Evolutionary conservation across 1,139 yeast species (phyloP).

Genomic region (Lodderomyces jiufengensis): DNA sequence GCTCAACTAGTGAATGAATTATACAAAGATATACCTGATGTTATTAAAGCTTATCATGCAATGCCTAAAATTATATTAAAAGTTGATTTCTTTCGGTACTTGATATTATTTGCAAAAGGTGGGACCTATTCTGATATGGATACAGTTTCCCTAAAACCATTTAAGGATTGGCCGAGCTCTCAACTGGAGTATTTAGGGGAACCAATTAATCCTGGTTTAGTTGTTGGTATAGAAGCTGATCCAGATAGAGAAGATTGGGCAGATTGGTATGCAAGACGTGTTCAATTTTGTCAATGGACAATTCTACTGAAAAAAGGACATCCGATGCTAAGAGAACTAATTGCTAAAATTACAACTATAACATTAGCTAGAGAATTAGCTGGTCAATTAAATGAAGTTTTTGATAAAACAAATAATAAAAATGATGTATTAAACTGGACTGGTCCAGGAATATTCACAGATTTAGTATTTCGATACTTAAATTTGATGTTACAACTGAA

Average conservation of each 20-base stretch:
- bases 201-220: conserved; percentile 22
- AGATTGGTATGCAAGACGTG: conserved; percentile 63
- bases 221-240: conserved; percentile 85
- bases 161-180: conserved; percentile 37
- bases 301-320: conserved; percentile 86
- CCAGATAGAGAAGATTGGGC: conserved; percentile 82
- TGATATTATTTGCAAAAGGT: conserved; percentile 83
- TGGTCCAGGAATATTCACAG: conserved; percentile 95
- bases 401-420: conserved; percentile 51
- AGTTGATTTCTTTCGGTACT: conserved; percentile 89
- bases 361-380: conserved; percentile 45
- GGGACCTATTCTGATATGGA: conserved; percentile 93
- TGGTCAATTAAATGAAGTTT: conserved; percentile 38
- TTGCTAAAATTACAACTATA: conserved; percentile 72
- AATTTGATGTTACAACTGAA: conserved; percentile 51
- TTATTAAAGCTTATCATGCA: conserved; percentile 67
- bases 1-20: conserved; percentile 58
- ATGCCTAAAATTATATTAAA: conserved; percentile 79
- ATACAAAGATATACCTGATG: conserved; percentile 70
- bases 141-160: conserved; percentile 49
- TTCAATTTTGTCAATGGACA: conserved; percentile 75
- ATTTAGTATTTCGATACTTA: conserved; percentile 71
- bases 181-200: conserved; percentile 25
- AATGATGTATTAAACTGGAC: conserved; percentile 95
- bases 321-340: conserved; percentile 79